phyloP scores from a whole-genome alignment of 352 stramenopile species.

The Peronospora belbahrii region DNA sequence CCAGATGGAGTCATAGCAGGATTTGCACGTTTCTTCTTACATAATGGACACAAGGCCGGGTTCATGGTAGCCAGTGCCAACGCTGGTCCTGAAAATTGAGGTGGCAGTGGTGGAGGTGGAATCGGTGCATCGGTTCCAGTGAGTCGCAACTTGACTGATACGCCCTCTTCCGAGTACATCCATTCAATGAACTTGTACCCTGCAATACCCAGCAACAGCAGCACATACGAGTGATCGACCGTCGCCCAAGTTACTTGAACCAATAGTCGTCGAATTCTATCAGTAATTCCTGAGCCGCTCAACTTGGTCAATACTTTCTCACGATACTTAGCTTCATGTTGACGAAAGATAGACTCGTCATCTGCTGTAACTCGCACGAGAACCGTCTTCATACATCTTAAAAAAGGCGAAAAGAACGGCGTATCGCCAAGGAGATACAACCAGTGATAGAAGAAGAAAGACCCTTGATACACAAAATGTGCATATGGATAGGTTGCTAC shows the following conservation, averaged over 20 bases:
- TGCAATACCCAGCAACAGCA: constrained; percentile 67
- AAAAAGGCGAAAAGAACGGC: constrained; percentile 73
- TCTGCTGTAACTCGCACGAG: constrained; percentile 64
- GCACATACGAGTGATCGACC: constrained; percentile 75
- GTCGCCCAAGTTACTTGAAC: constrained; percentile 54
- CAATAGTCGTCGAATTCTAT: constrained; percentile 33
- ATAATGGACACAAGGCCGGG: constrained; percentile 54
- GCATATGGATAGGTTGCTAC: constrained; percentile 61
- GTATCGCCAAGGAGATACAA: constrained; percentile 82
- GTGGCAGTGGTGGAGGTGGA: constrained; percentile 64
- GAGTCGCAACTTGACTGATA: constrained; percentile 45
- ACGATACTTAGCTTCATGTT: constrained; percentile 52
- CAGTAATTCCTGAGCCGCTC: constrained; percentile 31
- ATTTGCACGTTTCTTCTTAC: constrained; percentile 63
- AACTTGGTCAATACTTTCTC: constrained; percentile 43
- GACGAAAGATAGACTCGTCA: constrained; percentile 51
- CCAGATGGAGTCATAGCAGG: constrained; percentile 63
- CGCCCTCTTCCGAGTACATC: constrained; percentile 84
- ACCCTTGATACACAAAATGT: constrained; percentile 73
- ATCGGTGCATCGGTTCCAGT: constrained; percentile 47
- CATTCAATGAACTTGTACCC: constrained; percentile 85
- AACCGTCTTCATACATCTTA: constrained; percentile 61
- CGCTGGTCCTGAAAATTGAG: constrained; percentile 53
- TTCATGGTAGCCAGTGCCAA: constrained; percentile 41
- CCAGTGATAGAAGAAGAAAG: constrained; percentile 83